Evolutionary conservation across 345 rosid genomes (phyloP), one percentile per base, ranked within the genome.

Genomic region (Hibiscus syriacus): DNA sequence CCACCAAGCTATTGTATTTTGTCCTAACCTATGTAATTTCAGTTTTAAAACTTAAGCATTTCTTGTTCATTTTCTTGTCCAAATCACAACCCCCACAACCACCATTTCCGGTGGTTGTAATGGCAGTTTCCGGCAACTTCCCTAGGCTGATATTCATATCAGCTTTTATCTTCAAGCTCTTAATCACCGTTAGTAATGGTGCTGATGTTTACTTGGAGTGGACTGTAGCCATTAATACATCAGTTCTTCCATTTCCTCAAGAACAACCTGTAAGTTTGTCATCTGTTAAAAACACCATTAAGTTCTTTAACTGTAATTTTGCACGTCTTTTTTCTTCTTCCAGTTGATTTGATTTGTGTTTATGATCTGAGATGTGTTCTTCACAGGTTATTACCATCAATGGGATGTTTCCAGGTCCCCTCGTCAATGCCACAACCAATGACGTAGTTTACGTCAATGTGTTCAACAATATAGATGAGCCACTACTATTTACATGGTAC

Each of bases 401-500:
- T 45, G 73, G 77, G 13, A 52, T 66, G 68, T 84, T 84, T 69
- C 87, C 85, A 0, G 87, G 87, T 19, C 88, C 88, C 5, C 73
- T 76, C 3, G 76, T 84, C 80, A 84, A 84, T 72, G 76, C 81
- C 55, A 72, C 88, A 55, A 30, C 73, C 50, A 68, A 81, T 63
- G 81, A 84, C 75, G 65, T 72, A 52, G 23, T 84, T 34, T 72
- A 79, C 69, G 22, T 84, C 72, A 81, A 81, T 72, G 75, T 84
- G 55, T 80, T 76, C 72, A 84, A 81, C 69, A 58, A 78, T 26
- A 58, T 84, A 4, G 82, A 79, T 20, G 86, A 81, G 72, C 82
- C 88, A 22, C 68, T 84, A 16, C 82, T 84, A 10, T 70, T 74
- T 68, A 77, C 84, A 29, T 81, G 84, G 84, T 80, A 80, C 29